Conservation (phyloP, 352 stramenopile species). For the Phytophthora pluvialis region DNA sequence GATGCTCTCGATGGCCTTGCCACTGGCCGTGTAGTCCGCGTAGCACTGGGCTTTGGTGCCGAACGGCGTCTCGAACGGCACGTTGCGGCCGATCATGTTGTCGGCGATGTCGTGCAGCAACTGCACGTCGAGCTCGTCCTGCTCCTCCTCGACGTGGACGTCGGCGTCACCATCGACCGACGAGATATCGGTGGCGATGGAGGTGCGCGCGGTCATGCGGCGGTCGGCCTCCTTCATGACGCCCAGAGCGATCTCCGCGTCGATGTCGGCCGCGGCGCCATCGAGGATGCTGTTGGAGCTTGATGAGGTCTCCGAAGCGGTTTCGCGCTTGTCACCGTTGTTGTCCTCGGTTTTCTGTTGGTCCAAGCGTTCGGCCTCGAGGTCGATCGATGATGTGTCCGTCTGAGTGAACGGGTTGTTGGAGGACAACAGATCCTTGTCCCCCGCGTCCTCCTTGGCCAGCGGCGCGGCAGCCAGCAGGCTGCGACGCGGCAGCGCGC, state of each 20-base stretch:
- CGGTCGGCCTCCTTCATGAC: slow-evolving; percentile 34
- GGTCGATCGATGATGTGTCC: slow-evolving; percentile 28
- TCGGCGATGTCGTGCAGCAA: slow-evolving; percentile 49
- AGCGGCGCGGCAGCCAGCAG: slow-evolving; percentile 9
- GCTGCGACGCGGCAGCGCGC: slow-evolving; percentile 26
- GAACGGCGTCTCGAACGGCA: slow-evolving; percentile 73
- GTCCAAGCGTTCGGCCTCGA: slow-evolving; percentile 31
- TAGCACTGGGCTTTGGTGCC: slow-evolving; percentile 90
- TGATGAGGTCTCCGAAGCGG: slow-evolving; percentile 26
- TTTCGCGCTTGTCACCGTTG: slow-evolving; percentile 29
- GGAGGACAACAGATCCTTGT: slow-evolving; percentile 15
- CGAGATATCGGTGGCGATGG: slow-evolving; percentile 32
- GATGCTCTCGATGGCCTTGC: slow-evolving; percentile 89
- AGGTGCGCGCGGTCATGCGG: slow-evolving; percentile 29
- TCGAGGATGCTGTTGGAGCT: slow-evolving; percentile 32
- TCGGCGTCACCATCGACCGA: slow-evolving; percentile 24
- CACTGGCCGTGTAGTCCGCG: slow-evolving; percentile 95
- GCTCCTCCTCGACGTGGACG: slow-evolving; percentile 14
- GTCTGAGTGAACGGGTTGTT: slow-evolving; percentile 26
- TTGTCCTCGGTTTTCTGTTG: slow-evolving; percentile 8
- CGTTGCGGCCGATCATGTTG: slow-evolving; percentile 61
- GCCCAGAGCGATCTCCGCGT: slow-evolving; percentile 17
- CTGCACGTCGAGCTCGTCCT: slow-evolving; percentile 33
- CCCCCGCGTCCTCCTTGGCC: slow-evolving; percentile 13
- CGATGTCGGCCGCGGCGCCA: slow-evolving; percentile 2